These are phyloP conservation scores for Phytophthora fragariaefolia DNA, from an alignment of 352 stramenopile genomes.

Conservation along the genomic window DNA sequence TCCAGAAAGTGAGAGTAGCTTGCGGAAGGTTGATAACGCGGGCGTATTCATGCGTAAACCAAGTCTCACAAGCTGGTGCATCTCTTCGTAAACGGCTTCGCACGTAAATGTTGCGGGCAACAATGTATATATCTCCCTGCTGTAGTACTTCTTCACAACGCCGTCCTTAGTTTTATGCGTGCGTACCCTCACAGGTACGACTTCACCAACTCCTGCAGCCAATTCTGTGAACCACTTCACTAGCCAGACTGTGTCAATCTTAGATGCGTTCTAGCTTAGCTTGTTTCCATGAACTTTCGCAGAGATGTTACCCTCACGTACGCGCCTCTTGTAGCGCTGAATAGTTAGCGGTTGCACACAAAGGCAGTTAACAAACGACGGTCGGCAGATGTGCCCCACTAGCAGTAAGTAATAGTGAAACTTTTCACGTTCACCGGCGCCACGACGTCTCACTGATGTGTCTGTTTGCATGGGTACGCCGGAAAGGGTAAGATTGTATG, in stretches of 20 bases:
- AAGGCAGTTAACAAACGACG: no score
- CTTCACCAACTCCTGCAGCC: background rate
- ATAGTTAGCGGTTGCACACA: no score
- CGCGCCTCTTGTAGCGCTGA: no score
- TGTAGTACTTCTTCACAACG: conserved; percentile 7
- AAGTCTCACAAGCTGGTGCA: no score
- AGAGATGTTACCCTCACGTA: background rate
- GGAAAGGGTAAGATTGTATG: background rate
- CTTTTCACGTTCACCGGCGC: background rate
- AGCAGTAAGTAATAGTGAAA: no score
- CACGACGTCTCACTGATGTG: background rate
- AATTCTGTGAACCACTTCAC: conserved; percentile 17
- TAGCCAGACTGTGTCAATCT: conserved; percentile 11
- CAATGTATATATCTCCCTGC: conserved; percentile 5
- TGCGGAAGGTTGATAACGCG: no score
- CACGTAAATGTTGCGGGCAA: conserved; percentile 24
- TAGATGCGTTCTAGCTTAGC: conserved; percentile 14
- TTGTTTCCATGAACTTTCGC: conserved; percentile 1
- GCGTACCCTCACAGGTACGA: conserved; percentile 1
- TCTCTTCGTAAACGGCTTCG: no score
- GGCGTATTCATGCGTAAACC: no score
- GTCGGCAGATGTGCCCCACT: no score
- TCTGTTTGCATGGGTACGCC: background rate
- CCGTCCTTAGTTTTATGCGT: conserved; percentile 12
- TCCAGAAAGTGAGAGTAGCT: no score